phyloP scores from a whole-genome alignment of 75 land plant species.

The Cupressus sempervirens region DNA sequence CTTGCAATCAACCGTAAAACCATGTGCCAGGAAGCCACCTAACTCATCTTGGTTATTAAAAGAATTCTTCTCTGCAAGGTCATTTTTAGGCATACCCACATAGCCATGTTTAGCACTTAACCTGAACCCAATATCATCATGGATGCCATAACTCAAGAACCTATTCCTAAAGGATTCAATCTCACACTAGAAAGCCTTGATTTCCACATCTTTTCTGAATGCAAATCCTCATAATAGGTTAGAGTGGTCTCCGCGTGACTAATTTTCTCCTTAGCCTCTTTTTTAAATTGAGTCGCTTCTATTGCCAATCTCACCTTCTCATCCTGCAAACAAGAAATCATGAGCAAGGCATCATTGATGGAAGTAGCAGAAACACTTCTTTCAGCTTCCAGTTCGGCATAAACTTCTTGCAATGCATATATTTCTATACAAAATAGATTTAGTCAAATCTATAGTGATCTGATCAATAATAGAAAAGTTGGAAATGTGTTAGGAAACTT shows the following conservation, averaged over 20 bases:
- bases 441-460: no score
- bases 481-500: no score
- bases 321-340: slow-evolving; percentile 43
- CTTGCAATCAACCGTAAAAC: background rate
- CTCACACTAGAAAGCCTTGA: background rate
- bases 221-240: background rate
- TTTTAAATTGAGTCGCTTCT: slow-evolving; percentile 29
- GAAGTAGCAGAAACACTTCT: slow-evolving; percentile 36
- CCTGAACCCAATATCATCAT: background rate
- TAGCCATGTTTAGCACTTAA: background rate
- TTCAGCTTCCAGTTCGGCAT: slow-evolving; percentile 33
- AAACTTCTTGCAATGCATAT: background rate
- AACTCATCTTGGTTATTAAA: background rate
- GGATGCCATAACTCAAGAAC: background rate
- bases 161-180: background rate
- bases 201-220: background rate
- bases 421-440: no score
- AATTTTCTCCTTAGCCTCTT: slow-evolving; percentile 20
- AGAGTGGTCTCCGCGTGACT: slow-evolving; percentile 4
- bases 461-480: no score
- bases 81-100: background rate
- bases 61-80: background rate
- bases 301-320: slow-evolving; percentile 31
- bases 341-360: slow-evolving; percentile 43
- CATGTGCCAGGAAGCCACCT: background rate